A percentile compares a stretch with the other conserved stretches of the same genome.
Evolutionary conservation across 139 green algal species (phyloP).

Genomic region (Chlorella sp.): DNA sequence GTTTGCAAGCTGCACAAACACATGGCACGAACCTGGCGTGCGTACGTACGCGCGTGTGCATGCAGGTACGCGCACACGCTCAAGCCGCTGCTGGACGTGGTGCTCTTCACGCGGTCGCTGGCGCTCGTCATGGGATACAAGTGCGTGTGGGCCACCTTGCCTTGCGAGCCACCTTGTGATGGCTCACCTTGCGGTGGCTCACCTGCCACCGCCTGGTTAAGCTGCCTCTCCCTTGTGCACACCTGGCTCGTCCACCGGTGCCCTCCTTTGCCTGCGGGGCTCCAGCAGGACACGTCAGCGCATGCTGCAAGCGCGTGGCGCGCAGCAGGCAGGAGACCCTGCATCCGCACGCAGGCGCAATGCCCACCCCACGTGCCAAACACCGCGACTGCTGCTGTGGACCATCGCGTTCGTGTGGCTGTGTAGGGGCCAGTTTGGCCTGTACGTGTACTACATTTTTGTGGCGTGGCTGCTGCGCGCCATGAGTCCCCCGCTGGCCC

Average conservation of each 20-base stretch:
- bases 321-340: too few species aligned
- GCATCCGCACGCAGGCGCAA: not conserved
- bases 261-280: too few species aligned
- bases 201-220: too few species aligned
- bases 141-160: slow-evolving; percentile 42
- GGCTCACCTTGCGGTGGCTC: too few species aligned
- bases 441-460: slow-evolving; percentile 74
- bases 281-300: too few species aligned
- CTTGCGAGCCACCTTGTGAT: too few species aligned
- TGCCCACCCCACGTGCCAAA: not conserved
- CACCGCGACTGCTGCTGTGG: too few species aligned
- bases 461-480: slow-evolving; percentile 63
- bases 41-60: not conserved
- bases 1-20: not conserved
- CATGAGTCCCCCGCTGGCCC: slow-evolving; percentile 75
- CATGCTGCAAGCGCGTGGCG: too few species aligned
- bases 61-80: slow-evolving; percentile 16
- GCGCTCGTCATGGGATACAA: slow-evolving; percentile 82
- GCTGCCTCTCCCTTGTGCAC: not conserved
- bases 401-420: too few species aligned
- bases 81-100: slow-evolving; percentile 88
- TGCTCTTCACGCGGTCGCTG: slow-evolving; percentile 87
- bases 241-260: too few species aligned
- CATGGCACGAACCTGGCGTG: not conserved
- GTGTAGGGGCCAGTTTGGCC: slow-evolving; percentile 62